phyloP scores from a whole-genome alignment of 1,284 basidiomycete genomes.

The Rhodotorula sp. region DNA sequence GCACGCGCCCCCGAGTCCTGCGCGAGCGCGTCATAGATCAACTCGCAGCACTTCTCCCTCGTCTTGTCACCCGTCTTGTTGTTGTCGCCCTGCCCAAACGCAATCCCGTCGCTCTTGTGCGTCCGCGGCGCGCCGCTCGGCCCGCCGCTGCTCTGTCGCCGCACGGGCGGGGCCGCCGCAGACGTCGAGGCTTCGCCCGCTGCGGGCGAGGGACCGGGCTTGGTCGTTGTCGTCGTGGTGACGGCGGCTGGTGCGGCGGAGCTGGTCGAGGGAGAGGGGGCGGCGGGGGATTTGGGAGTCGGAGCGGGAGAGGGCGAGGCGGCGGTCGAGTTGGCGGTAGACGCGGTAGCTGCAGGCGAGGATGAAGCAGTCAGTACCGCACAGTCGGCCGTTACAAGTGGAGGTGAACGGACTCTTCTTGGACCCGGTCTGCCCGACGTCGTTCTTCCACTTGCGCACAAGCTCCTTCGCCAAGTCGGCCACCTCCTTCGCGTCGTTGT shows the following conservation, averaged over 20 bases:
- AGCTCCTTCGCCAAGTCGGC: conserved; percentile 86
- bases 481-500: conserved; percentile 60
- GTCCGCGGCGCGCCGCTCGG: conserved; percentile 55
- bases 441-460: conserved; percentile 64
- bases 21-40: conserved; percentile 88
- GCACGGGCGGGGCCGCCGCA: background rate
- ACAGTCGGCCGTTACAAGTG: background rate
- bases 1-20: conserved; percentile 79
- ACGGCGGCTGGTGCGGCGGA: background rate
- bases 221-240: background rate
- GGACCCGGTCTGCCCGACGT: conserved; percentile 30
- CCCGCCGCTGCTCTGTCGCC: conserved; percentile 15
- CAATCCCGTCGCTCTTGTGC: conserved; percentile 68
- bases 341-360: conserved; percentile 4
- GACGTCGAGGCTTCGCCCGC: background rate
- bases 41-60: conserved; percentile 83
- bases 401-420: conserved; percentile 20
- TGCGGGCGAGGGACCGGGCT: background rate
- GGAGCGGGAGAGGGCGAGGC: conserved; percentile 23
- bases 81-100: conserved; percentile 54
- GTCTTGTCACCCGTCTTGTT: conserved; percentile 64
- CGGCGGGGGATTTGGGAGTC: conserved; percentile 3
- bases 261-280: background rate
- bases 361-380: background rate
- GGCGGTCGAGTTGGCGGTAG: conserved; percentile 2